Evolutionary conservation across 306 rosid species (phyloP), one percentile per base, ranked within the genome.

Genomic region (Glycine latifolia): DNA sequence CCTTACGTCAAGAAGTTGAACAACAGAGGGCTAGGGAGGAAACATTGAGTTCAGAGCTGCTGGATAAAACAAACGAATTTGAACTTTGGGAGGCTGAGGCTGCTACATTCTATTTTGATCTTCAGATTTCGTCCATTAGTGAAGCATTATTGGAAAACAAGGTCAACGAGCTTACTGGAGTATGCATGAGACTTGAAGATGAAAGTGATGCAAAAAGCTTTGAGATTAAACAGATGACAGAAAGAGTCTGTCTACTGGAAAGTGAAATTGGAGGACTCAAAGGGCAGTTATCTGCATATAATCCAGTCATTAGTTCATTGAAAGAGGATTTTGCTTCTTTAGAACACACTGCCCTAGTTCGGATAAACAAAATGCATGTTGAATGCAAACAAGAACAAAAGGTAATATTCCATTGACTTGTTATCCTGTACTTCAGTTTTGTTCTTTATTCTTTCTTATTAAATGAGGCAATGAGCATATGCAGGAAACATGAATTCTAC

Each of bases 41-140:
- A 71, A 84, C 86, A 79, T 76, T 96, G 87, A 92, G 78, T 74
- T 85, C 87, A 62, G 99, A 91, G 88, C 88, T 94, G 77, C 87
- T 86, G 86, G 98, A 90, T 85, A 94, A 85, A 88, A 86, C 91
- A 84, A 91, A 87, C 10, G 94, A 91, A 78, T 92, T 91, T 72
- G 87, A 92, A 84, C 91, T 96, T 60, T 96, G 97, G 98, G 99
- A 96, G 74, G 92, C 92, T 31, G 99, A 96, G 85, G 98, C 99
- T 62, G 87, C 92, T 54, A 74, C 98, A 7, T 94, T 96, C 85
- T 96, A 91, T 79, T 96, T 94, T 55, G 97, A 93, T 91, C 91
- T 94, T 79, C 99, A 94, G 80, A 86, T 85, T 54, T 94, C 99
- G 8, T 87, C 97, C 48, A 83, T 91, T 9, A 95, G 87, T 76